Evolutionary conservation across 441 rosid genomes (phyloP).

Genomic region (Populus hybrid): DNA sequence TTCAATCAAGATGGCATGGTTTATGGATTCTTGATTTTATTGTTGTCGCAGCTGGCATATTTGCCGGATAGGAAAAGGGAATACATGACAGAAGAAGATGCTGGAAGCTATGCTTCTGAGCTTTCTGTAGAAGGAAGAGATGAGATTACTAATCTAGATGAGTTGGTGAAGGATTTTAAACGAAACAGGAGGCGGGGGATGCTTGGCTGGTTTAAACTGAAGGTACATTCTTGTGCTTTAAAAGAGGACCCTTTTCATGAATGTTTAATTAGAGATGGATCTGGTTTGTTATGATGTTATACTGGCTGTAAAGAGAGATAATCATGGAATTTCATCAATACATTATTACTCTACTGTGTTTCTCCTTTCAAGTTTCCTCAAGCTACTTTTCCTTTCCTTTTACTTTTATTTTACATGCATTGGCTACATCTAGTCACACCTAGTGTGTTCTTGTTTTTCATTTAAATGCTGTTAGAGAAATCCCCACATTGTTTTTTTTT

Average conservation of each 20-base stretch:
- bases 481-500: no score
- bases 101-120: slow-evolving; percentile 62
- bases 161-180: slow-evolving; percentile 70
- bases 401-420: neutral
- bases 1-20: slow-evolving; percentile 19
- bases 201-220: slow-evolving; percentile 95
- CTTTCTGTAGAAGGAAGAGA: slow-evolving; percentile 56
- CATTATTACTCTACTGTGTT: neutral
- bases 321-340: neutral
- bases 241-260: slow-evolving; percentile 15
- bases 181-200: slow-evolving; percentile 65
- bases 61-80: slow-evolving; percentile 82
- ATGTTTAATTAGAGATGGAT: neutral
- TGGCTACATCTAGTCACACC: neutral
- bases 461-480: neutral
- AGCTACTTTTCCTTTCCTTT: neutral
- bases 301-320: slow-evolving; percentile 1
- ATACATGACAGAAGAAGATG: slow-evolving; percentile 55
- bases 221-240: slow-evolving; percentile 39
- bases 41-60: slow-evolving; percentile 79
- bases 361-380: slow-evolving; percentile 10
- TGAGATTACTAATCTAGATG: slow-evolving; percentile 57
- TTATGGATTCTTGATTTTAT: slow-evolving; percentile 23
- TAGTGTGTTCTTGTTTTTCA: neutral
- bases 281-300: neutral